Evolutionary conservation across 192 early-diverging fungal genomes (phyloP), one percentile per base, ranked within the genome.

Genomic region (Backusella mclennaniae): DNA sequence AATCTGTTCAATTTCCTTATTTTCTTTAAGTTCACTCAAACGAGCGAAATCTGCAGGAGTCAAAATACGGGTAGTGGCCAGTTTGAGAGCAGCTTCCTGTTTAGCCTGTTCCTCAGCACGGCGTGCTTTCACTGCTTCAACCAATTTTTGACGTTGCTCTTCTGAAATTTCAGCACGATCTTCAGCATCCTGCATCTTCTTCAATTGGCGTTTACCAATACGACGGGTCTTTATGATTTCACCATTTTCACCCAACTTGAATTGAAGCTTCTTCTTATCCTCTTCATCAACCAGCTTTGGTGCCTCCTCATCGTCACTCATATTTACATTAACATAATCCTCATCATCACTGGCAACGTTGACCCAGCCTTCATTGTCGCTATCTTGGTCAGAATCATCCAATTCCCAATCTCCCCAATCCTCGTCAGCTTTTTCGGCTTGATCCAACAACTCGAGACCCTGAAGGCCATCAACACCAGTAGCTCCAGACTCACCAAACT

Each of bases 11-110:
- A 88, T 87, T 72, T 94, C 91, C 59, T 88, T 79, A 31, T 91
- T 82, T 68, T 88, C 84, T 78, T 91, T 93, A 35, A 96, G 86
- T 74, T 92, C 90, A 68, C 93, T 85, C 76, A 99, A 90, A 70
- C 89, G 91, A 31, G 87, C 91, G 84, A 98, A 98, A 86, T 99
- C 97, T 33, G 95, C 93, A 38, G 93, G 91, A 49, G 96, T 97
- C 66, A 97, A 87, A 70, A 99, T 94, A 78, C 91, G 86, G 46
- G 83, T 84, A 4, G 83, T 86, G 6, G 87, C 85, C 71, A 86
- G 35, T 70, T 83, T 83, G 52, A 84, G 77, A 8, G 82, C 80
- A 11, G 80, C 84, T 26, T 86, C 85, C 74, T 87, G 39, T 69
- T 83, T 85, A 46, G 84, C 83, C 19, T 83, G 77, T 71, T 89